Conservation (phyloP, 2,329 filamentous ascomycete species). For the Aspergillus candidus region DNA sequence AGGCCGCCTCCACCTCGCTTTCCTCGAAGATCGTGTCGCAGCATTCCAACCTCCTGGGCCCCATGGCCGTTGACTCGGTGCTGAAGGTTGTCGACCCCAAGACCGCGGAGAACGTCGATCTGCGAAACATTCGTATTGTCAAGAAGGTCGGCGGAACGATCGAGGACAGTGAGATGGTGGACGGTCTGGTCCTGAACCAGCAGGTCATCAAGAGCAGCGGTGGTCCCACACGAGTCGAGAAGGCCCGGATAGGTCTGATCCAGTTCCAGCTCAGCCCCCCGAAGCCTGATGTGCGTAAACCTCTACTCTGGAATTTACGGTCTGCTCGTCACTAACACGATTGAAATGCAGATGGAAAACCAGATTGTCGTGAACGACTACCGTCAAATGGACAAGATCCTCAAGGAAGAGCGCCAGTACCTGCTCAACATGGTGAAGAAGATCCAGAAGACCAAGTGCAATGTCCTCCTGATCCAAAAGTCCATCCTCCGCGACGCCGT, state of each 20-base stretch:
- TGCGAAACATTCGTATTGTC: conserved; percentile 92
- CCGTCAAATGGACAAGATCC: conserved; percentile 99
- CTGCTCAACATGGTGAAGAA: conserved; percentile 99
- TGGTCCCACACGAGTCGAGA: conserved; percentile 88
- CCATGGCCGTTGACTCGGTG: conserved; percentile 96
- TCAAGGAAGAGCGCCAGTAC: conserved; percentile 98
- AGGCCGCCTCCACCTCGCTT: conserved; percentile 93
- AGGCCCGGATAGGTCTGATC: conserved; percentile 92
- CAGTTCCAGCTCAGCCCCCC: conserved; percentile 98
- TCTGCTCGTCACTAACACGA: conserved; percentile 13
- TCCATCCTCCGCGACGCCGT: conserved; percentile 96
- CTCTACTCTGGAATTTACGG: not conserved
- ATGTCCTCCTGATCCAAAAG: conserved; percentile 96
- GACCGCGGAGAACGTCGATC: conserved; percentile 91
- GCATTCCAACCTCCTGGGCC: conserved; percentile 89
- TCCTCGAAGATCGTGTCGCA: conserved; percentile 99
- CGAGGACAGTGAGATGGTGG: conserved; percentile 95
- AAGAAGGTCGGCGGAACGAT: conserved; percentile 98
- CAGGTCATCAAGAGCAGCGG: conserved; percentile 88
- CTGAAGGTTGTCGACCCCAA: conserved; percentile 93
- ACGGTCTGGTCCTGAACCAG: conserved; percentile 88
- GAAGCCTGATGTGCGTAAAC: conserved; percentile 74
- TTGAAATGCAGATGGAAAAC: conserved; percentile 76
- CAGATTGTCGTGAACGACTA: conserved; percentile 99
- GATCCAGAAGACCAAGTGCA: conserved; percentile 99